These are phyloP conservation scores for Stylonectria norvegica DNA, from an alignment of 2,329 filamentous ascomycete genomes.

Conservation along the genomic window DNA sequence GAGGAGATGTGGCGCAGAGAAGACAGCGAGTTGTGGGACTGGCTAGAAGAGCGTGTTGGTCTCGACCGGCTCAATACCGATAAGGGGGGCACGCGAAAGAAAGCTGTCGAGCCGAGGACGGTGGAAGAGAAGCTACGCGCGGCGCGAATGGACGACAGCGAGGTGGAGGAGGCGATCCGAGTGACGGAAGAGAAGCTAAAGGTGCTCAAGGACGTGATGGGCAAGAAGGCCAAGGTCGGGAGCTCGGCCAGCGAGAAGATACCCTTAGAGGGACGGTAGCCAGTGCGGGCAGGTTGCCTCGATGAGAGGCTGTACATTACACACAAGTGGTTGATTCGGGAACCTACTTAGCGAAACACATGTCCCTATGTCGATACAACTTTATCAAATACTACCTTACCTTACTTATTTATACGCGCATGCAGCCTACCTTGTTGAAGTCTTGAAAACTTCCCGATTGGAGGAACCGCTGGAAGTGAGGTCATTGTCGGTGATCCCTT, in stretches of 20 bases:
- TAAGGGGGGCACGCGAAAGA: constrained; percentile 38
- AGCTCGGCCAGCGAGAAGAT: constrained; percentile 10
- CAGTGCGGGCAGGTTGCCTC: background rate
- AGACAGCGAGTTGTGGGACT: constrained; percentile 87
- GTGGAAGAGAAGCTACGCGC: constrained; percentile 57
- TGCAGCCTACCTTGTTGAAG: background rate
- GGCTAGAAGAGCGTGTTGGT: constrained; percentile 83
- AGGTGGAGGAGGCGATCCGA: constrained; percentile 75
- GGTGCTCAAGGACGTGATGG: constrained; percentile 68
- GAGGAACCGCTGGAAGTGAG: background rate
- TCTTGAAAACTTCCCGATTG: background rate
- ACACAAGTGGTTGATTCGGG: too few species aligned
- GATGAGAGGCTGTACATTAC: constrained; percentile 3
- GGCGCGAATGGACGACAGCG: constrained; percentile 64
- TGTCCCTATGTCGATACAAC: constrained; percentile 24
- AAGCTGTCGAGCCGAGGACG: constrained; percentile 51
- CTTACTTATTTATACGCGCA: background rate
- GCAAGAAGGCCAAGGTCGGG: constrained; percentile 39
- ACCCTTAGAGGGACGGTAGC: constrained; percentile 18
- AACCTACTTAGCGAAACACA: constrained; percentile 20
- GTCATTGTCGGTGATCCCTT: background rate
- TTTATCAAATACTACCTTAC: constrained; percentile 2
- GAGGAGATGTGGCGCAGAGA: constrained; percentile 90
- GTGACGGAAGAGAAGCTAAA: constrained; percentile 83
- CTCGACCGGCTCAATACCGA: constrained; percentile 55